Evolutionary conservation across 2,329 filamentous ascomycete genomes (phyloP).

Genomic region (Lachnellula suecica): DNA sequence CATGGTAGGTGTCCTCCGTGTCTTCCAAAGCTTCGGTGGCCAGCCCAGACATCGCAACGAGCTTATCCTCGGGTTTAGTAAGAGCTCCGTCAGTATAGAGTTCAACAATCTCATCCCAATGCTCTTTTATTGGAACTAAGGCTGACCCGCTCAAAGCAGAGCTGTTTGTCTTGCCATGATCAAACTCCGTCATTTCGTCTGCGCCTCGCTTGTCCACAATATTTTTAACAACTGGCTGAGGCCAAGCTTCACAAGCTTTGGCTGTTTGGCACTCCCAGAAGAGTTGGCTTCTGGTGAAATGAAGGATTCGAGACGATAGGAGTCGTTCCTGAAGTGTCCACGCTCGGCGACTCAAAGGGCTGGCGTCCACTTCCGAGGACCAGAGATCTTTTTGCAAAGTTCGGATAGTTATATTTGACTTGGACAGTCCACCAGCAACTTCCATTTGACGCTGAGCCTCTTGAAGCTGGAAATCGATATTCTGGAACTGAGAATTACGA

Average conservation of each 20-base stretch:
- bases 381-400: too few species aligned
- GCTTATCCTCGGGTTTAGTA: slow-evolving; percentile 7
- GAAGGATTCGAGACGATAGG: slow-evolving; percentile 15
- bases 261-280: slow-evolving; percentile 20
- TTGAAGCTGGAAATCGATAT: too few species aligned
- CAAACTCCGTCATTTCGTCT: slow-evolving; percentile 1
- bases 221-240: too few species aligned
- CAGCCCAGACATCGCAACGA: slow-evolving; percentile 12
- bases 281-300: slow-evolving; percentile 15
- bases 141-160: too few species aligned
- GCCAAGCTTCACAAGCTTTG: slow-evolving; percentile 8
- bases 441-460: too few species aligned
- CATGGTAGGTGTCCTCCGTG: slow-evolving; percentile 6
- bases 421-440: too few species aligned
- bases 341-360: too few species aligned
- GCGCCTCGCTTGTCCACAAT: too few species aligned
- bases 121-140: slow-evolving; percentile 2
- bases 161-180: background rate
- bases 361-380: too few species aligned
- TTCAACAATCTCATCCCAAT: slow-evolving; percentile 5
- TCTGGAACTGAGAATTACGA: too few species aligned
- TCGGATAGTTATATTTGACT: too few species aligned
- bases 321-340: slow-evolving; percentile 21
- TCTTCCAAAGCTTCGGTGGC: slow-evolving; percentile 2
- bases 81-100: slow-evolving; percentile 7